Percentiles rank a stretch among this genome's conserved stretches.
Evolutionary conservation across 805 yeast genomes (phyloP).

Genomic region (Jamesozyma spencerorum): DNA sequence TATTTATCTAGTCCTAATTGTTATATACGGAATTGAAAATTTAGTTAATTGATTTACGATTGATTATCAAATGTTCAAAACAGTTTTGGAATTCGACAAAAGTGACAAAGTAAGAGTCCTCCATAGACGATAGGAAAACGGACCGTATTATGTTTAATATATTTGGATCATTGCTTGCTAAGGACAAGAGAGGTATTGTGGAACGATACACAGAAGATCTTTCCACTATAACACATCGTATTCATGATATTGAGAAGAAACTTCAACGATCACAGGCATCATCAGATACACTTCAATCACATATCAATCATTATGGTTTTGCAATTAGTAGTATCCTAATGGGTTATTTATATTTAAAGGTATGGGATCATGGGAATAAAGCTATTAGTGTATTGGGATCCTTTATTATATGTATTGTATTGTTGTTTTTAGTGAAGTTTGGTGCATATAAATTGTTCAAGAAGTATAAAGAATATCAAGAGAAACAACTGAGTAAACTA

Average conservation of each 20-base stretch:
- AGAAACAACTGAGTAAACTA: slow-evolving; percentile 27
- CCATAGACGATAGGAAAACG: too few species aligned
- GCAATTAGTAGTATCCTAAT: slow-evolving; percentile 2
- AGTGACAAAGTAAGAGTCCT: too few species aligned
- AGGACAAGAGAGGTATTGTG: slow-evolving; percentile 13
- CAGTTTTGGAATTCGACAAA: too few species aligned
- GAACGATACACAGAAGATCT: slow-evolving; percentile 24
- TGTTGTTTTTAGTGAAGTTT: slow-evolving; percentile 6
- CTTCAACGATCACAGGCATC: slow-evolving; percentile 14
- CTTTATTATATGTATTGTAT: slow-evolving; percentile 3
- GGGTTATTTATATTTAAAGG: slow-evolving; percentile 1
- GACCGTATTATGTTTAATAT: slow-evolving; percentile 19
- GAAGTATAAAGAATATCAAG: slow-evolving; percentile 9
- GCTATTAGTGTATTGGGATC: slow-evolving; percentile 3
- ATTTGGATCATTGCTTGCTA: slow-evolving; percentile 2
- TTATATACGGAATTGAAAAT: too few species aligned
- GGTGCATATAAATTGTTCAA: slow-evolving; percentile 5
- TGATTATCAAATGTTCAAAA: too few species aligned
- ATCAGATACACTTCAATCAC: slow-evolving; percentile 12
- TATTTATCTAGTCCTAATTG: too few species aligned
- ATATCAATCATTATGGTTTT: slow-evolving; percentile 16
- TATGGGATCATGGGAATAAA: not conserved
- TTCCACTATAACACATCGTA: slow-evolving; percentile 20
- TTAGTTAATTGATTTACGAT: too few species aligned
- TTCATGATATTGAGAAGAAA: slow-evolving; percentile 21